A percentile compares a stretch with the other conserved stretches of the same genome.
These are phyloP conservation scores for Acanthamoeba lugdunensis DNA, from an alignment of 208 protist species.

Conservation along the genomic window DNA sequence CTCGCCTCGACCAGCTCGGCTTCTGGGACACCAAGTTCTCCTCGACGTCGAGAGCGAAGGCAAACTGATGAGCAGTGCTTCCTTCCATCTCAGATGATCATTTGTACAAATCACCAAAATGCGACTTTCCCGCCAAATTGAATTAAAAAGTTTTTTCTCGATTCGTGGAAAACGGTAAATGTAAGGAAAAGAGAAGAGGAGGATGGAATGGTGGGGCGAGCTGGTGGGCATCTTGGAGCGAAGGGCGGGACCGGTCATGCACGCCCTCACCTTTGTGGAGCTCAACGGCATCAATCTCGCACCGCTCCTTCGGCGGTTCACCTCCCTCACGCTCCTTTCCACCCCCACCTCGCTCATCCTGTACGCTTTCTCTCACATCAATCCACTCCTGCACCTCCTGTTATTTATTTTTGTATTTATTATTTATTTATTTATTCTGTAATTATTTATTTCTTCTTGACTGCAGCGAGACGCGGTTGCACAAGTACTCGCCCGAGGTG, in stretches of 20 bases:
- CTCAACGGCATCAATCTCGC: conserved; percentile 37
- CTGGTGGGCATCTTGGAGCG: neutral
- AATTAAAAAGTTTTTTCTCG: neutral
- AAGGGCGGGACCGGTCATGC: neutral
- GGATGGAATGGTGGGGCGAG: conserved; percentile 32
- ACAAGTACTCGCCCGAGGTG: neutral
- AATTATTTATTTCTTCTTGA: too few relatives aligned
- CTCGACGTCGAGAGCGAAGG: neutral
- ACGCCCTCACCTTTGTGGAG: conserved; percentile 6
- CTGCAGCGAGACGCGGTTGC: neutral
- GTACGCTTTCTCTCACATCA: neutral
- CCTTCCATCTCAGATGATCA: too few relatives aligned
- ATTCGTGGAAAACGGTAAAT: neutral
- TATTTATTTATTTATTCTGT: neutral
- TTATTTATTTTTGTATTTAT: neutral
- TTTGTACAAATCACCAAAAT: too few relatives aligned
- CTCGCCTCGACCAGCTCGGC: neutral
- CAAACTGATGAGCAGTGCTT: neutral
- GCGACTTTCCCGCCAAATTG: too few relatives aligned
- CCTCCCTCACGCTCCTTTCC: neutral
- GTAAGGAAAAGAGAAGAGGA: neutral
- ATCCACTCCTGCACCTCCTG: neutral
- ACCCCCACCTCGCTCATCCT: neutral
- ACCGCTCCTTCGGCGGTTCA: neutral
- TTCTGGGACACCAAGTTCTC: conserved; percentile 36